phyloP scores from a whole-genome alignment of 116 monocot genomes.

The Trichopus zeylanicus region DNA sequence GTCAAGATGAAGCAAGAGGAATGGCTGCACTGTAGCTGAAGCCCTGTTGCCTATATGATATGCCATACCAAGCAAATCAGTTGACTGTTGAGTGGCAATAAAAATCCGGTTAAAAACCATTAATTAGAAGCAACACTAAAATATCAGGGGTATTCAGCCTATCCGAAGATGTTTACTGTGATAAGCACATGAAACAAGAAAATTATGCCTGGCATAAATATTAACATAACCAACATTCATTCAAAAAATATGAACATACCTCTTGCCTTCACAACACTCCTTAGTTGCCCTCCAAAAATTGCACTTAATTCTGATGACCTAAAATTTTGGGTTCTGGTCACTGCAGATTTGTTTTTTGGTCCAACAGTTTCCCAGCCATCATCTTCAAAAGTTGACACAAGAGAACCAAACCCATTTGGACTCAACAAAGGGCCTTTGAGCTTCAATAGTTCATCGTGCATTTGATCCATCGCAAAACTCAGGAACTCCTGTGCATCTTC shows the following conservation, averaged over 20 bases:
- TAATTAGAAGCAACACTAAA: too few species aligned
- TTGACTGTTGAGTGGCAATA: too few species aligned
- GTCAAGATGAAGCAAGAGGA: slow-evolving; percentile 93
- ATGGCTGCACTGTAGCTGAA: slow-evolving; percentile 91
- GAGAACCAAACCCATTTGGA: slow-evolving; percentile 30
- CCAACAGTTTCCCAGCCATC: slow-evolving; percentile 99
- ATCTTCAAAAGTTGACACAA: slow-evolving; percentile 72
- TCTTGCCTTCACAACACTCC: slow-evolving; percentile 82
- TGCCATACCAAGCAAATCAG: background rate
- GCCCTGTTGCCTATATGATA: slow-evolving; percentile 60
- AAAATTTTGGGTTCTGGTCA: slow-evolving; percentile 92
- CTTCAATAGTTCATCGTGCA: slow-evolving; percentile 86
- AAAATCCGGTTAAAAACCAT: too few species aligned
- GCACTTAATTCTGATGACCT: slow-evolving; percentile 80
- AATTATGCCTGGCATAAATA: background rate
- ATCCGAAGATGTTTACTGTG: background rate
- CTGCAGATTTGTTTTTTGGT: slow-evolving; percentile 86
- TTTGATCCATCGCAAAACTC: slow-evolving; percentile 84
- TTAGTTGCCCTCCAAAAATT: slow-evolving; percentile 93
- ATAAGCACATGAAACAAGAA: background rate
- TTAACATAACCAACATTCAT: too few species aligned
- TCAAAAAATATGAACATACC: too few species aligned
- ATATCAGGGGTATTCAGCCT: background rate
- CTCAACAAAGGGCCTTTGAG: slow-evolving; percentile 35
- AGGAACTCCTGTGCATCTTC: slow-evolving; percentile 99